These are phyloP conservation scores for Draba incana DNA, from an alignment of 345 rosid species.

Conservation along the genomic window DNA sequence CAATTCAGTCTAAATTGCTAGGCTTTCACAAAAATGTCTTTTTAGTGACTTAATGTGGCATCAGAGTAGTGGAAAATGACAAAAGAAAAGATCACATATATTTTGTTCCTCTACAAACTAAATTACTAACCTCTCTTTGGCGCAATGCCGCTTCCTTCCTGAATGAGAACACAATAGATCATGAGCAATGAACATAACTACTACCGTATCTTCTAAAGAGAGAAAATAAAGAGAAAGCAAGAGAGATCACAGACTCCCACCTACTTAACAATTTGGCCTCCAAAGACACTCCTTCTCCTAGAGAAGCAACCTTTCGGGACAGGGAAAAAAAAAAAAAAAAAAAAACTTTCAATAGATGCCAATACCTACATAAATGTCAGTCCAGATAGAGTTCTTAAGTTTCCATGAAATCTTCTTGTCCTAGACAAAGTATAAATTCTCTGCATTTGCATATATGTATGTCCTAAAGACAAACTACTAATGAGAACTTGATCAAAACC, in stretches of 20 bases:
- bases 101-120: background rate
- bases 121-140: conserved; percentile 72
- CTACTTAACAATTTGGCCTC: conserved; percentile 93
- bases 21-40: conserved; percentile 9
- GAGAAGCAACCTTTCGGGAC: conserved; percentile 75
- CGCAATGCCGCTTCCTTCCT: conserved; percentile 92
- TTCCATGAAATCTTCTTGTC: background rate
- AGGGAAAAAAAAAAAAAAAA: background rate
- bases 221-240: conserved; percentile 16
- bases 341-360: conserved; percentile 6
- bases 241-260: conserved; percentile 44
- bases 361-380: background rate
- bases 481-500: conserved; percentile 44
- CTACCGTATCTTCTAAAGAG: conserved; percentile 9
- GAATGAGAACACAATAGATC: conserved; percentile 24
- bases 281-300: conserved; percentile 93
- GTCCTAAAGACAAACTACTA: too few relatives aligned
- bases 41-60: conserved; percentile 11
- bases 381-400: background rate
- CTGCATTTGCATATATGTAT: background rate
- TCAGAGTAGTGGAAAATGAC: conserved; percentile 12
- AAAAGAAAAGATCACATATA: background rate
- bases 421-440: background rate
- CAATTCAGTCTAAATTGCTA: conserved; percentile 9
- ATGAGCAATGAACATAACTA: conserved; percentile 1